A percentile compares a stretch with the other conserved stretches of the same genome.
Evolutionary conservation across 345 rosid species (phyloP).

Genomic region (Euphorbia tirucalli): DNA sequence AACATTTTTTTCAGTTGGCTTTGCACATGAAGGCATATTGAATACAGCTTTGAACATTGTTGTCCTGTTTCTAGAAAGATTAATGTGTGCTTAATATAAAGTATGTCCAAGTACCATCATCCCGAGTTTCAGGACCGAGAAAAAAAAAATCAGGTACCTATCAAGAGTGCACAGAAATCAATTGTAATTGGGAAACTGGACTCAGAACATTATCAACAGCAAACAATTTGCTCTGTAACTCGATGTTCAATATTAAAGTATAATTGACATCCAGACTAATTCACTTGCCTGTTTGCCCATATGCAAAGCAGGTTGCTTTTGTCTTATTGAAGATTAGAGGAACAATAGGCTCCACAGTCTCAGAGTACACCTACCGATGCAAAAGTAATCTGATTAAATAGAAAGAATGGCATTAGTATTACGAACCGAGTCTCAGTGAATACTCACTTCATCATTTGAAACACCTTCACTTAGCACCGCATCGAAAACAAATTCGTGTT

Average conservation of each 20-base stretch:
- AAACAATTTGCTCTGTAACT: neutral
- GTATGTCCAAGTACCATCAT: neutral
- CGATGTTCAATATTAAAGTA: neutral
- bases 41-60: neutral
- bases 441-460: conserved; percentile 50
- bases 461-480: conserved; percentile 52
- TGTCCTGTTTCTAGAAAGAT: neutral
- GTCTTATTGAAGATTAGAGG: conserved; percentile 54
- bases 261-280: neutral
- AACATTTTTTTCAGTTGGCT: neutral
- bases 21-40: neutral
- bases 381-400: conserved; percentile 16
- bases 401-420: neutral
- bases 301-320: conserved; percentile 64
- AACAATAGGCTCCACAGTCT: conserved; percentile 58
- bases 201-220: neutral
- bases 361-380: conserved; percentile 40
- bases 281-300: conserved; percentile 57
- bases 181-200: neutral
- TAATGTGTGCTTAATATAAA: neutral
- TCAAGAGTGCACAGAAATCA: neutral
- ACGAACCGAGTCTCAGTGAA: neutral
- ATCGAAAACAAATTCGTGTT: conserved; percentile 59
- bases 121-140: neutral
- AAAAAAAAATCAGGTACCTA: neutral